Percentiles rank a stretch among this genome's conserved stretches.
Conservation (phyloP, 257 asterid genomes). For the Agastache rugosa region DNA sequence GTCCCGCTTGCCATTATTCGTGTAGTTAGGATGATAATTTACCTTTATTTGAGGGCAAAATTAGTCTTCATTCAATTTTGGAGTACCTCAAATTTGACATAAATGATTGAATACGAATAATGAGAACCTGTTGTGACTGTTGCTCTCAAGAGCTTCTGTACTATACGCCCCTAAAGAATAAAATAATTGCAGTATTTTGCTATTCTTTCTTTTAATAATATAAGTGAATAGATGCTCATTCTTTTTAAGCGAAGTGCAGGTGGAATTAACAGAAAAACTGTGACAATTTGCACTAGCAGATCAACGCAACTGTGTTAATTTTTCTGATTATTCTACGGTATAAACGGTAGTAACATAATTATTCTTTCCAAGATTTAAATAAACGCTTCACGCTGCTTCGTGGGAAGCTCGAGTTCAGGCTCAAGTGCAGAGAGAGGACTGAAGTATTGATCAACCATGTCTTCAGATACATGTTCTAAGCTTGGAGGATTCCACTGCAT, state of each 20-base stretch:
- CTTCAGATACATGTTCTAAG: constrained; percentile 74
- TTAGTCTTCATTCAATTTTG: constrained; percentile 40
- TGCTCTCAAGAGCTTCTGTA: constrained; percentile 36
- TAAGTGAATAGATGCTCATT: no score
- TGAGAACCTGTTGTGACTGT: constrained; percentile 17
- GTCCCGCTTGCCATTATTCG: background rate
- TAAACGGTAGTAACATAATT: background rate
- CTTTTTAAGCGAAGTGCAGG: no score
- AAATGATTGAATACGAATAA: constrained; percentile 16
- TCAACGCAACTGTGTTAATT: background rate
- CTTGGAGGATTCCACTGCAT: constrained; percentile 98
- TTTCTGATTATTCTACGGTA: background rate
- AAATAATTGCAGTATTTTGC: background rate
- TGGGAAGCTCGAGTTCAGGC: constrained; percentile 88
- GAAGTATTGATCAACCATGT: constrained; percentile 90
- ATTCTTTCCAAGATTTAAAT: constrained; percentile 32
- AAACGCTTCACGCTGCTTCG: constrained; percentile 84
- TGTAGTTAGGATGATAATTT: constrained; percentile 25
- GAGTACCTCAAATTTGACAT: constrained; percentile 32
- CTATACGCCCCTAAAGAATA: background rate
- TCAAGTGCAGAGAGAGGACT: constrained; percentile 65
- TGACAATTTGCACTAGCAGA: background rate
- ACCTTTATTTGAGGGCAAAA: constrained; percentile 25
- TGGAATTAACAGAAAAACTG: background rate
- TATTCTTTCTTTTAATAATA: no score